Conservation (phyloP, 306 rosid species). For the Pachyrhizus erosus region DNA sequence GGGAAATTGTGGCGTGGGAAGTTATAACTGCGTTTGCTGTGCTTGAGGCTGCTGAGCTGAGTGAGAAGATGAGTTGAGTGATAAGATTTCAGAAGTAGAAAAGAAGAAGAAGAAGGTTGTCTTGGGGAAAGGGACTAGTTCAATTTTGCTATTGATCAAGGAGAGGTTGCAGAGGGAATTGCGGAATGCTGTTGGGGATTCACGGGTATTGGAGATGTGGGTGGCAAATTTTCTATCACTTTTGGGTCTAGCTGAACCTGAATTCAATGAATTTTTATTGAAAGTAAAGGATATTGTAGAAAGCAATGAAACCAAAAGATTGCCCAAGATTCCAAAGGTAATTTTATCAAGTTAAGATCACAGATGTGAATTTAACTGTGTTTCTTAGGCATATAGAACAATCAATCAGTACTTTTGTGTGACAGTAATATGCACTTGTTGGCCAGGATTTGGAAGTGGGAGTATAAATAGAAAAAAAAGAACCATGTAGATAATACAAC, state of each 20-base stretch:
- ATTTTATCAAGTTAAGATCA: constrained; percentile 14
- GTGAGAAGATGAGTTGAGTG: constrained; percentile 38
- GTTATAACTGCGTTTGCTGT: constrained; percentile 52
- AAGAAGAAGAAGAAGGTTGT: constrained; percentile 85
- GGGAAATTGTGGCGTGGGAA: constrained; percentile 83
- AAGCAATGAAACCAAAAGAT: constrained; percentile 88
- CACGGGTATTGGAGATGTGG: constrained; percentile 22
- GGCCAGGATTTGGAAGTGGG: background rate
- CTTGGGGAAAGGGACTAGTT: constrained; percentile 77
- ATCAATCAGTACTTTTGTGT: background rate
- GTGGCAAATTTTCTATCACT: constrained; percentile 56
- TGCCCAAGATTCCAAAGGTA: constrained; percentile 97
- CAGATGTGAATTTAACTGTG: background rate
- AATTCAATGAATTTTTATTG: constrained; percentile 57
- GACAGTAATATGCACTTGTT: background rate
- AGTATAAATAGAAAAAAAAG: background rate
- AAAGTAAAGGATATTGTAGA: constrained; percentile 79
- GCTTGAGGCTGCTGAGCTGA: constrained; percentile 65
- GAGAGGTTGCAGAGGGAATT: constrained; percentile 58
- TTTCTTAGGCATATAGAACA: background rate
- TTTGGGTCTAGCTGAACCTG: constrained; percentile 61
- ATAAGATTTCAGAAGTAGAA: constrained; percentile 43
- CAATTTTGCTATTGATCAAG: constrained; percentile 65
- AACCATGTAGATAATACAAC: background rate
- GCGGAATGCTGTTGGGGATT: constrained; percentile 48